A percentile compares a stretch with the other conserved stretches of the same genome.
These are phyloP conservation scores for Claviceps cyperi DNA, from an alignment of 2,329 filamentous ascomycete species.

Conservation along the genomic window DNA sequence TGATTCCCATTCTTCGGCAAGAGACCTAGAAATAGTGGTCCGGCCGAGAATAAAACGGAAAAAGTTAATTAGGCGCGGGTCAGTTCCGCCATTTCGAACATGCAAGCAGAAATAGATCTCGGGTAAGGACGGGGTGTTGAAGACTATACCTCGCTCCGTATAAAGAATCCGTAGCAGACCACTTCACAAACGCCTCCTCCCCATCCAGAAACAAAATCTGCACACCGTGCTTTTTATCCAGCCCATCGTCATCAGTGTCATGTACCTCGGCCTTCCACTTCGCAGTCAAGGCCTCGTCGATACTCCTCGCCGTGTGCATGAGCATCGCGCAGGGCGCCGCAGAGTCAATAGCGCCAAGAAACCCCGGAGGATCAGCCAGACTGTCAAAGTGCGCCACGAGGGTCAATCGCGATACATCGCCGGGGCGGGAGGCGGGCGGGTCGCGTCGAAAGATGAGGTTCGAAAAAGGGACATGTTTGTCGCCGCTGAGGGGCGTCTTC, in stretches of 20 bases:
- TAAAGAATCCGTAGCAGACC: conserved; percentile 70
- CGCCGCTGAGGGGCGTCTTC: conserved; percentile 61
- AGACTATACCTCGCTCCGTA: conserved; percentile 69
- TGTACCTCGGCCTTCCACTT: conserved; percentile 69
- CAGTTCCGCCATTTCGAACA: neutral
- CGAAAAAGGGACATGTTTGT: conserved; percentile 61
- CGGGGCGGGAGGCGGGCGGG: conserved; percentile 62
- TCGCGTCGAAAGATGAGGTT: conserved; percentile 82
- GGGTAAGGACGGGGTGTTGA: no score
- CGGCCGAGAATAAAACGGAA: neutral
- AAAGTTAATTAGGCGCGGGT: neutral
- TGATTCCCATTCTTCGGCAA: conserved; percentile 71
- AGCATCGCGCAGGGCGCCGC: conserved; percentile 91
- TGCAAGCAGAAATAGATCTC: no score
- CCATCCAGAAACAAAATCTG: conserved; percentile 87
- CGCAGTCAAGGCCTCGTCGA: conserved; percentile 64
- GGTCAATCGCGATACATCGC: conserved; percentile 68
- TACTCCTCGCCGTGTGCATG: conserved; percentile 66
- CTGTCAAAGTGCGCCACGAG: conserved; percentile 92
- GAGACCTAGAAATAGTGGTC: conserved; percentile 29
- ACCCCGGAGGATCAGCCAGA: conserved; percentile 64
- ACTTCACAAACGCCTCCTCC: conserved; percentile 76
- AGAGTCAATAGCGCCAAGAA: conserved; percentile 87
- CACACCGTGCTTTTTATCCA: conserved; percentile 68
- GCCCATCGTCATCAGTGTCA: conserved; percentile 33